These are phyloP conservation scores for Powellomyces hirtus DNA, from an alignment of 192 early-diverging fungal species.

Conservation along the genomic window DNA sequence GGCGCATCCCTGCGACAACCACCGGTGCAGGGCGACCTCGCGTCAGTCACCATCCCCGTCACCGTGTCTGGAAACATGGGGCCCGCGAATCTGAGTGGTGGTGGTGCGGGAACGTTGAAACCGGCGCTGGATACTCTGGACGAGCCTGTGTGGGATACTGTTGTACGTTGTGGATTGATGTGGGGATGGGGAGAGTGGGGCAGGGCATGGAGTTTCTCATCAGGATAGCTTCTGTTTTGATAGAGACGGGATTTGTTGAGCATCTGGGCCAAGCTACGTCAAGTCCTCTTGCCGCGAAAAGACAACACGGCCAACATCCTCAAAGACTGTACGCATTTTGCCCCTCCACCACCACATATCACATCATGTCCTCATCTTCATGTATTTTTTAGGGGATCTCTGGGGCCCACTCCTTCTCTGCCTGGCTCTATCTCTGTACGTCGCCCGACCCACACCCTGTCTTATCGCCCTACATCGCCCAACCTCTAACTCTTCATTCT, in stretches of 20 bases:
- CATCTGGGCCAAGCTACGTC: conserved; percentile 69
- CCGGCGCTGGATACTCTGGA: conserved; percentile 73
- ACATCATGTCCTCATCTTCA: conserved; percentile 36
- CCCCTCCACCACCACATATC: neutral
- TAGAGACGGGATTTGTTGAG: conserved; percentile 72
- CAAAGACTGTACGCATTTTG: conserved; percentile 59
- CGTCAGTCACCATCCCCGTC: conserved; percentile 17
- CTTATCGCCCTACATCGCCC: no score
- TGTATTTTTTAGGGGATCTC: conserved; percentile 74
- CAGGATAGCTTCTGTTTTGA: neutral
- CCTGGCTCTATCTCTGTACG: conserved; percentile 79
- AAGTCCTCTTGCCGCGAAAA: conserved; percentile 64
- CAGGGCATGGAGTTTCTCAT: neutral
- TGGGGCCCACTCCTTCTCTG: conserved; percentile 98
- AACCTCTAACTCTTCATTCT: no score
- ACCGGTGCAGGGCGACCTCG: conserved; percentile 3
- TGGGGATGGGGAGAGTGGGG: neutral
- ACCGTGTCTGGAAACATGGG: conserved; percentile 17
- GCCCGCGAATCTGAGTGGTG: neutral
- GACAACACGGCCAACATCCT: conserved; percentile 62
- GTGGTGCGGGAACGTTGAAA: neutral
- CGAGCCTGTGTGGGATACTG: conserved; percentile 90
- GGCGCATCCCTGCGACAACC: neutral
- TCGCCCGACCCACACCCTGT: no score
- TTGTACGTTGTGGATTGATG: conserved; percentile 52